These are phyloP conservation scores for Hyaloperonospora arabidopsidis DNA, from an alignment of 352 stramenopile species.

Conservation along the genomic window DNA sequence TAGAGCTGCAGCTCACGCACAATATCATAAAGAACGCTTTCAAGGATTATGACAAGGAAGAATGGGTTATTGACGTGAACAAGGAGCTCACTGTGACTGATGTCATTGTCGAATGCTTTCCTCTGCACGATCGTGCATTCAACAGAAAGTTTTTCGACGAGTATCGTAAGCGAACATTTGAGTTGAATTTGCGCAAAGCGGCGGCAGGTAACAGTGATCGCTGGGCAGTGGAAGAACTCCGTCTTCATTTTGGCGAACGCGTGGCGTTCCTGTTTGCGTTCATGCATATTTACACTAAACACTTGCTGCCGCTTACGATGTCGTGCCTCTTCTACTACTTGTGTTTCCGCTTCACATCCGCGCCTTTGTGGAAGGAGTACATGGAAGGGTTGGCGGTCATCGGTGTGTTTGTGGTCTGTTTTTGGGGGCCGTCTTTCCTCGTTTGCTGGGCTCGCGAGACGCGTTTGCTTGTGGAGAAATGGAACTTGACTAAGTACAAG, in stretches of 20 bases:
- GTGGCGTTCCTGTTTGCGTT: slow-evolving; percentile 87
- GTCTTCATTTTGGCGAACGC: slow-evolving; percentile 80
- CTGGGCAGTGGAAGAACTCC: slow-evolving; percentile 80
- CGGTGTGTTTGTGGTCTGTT: slow-evolving; percentile 63
- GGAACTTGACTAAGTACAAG: slow-evolving; percentile 84
- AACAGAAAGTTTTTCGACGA: slow-evolving; percentile 85
- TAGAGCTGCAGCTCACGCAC: slow-evolving; percentile 82
- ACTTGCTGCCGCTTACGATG: slow-evolving; percentile 60
- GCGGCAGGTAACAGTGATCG: slow-evolving; percentile 72
- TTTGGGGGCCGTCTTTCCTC: slow-evolving; percentile 78
- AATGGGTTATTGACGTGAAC: slow-evolving; percentile 81
- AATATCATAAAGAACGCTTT: slow-evolving; percentile 86
- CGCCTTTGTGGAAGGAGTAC: slow-evolving; percentile 62
- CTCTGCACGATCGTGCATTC: slow-evolving; percentile 75
- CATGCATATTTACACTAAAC: slow-evolving; percentile 88
- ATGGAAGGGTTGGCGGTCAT: slow-evolving; percentile 59
- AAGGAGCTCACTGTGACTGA: slow-evolving; percentile 74
- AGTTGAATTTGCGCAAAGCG: slow-evolving; percentile 56
- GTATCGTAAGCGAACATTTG: slow-evolving; percentile 77
- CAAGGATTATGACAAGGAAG: slow-evolving; percentile 82
- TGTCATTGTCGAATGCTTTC: slow-evolving; percentile 74
- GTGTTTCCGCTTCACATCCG: slow-evolving; percentile 52
- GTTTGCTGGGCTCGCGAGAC: slow-evolving; percentile 83
- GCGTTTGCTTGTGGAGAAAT: slow-evolving; percentile 82
- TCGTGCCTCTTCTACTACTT: slow-evolving; percentile 72